Base-by-base conservation (phyloP, 345 rosid genomes). In the Kernera saxatilis region DNA sequence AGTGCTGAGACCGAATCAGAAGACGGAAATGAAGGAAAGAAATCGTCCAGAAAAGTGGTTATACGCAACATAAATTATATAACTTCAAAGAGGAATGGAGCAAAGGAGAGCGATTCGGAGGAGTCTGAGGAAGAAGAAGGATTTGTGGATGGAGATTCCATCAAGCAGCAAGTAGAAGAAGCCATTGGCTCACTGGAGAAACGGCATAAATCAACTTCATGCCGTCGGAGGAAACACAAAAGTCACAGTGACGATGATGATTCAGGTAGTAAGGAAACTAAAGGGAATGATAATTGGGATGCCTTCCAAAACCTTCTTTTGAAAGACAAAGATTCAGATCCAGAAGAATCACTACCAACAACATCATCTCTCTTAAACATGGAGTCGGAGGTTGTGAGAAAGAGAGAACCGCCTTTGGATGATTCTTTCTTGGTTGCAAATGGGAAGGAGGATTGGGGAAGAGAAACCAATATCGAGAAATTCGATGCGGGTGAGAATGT, bases 51-150 rank as follows among this genome's bases (percentile, higher is more conserved):
- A 67, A 91, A 82, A 82, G 97, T 94, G 13, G 95, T 94, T 23
- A 94, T 94, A 52, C 93, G 93, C 69, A 94, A 94, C 72, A 94
- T 94, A 60, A 94, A 94, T 77, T 94, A 94, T 80, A 89, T 94
- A 44, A 84, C 99, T 64, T 91, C 97, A 2, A 84, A 81, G 77
- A 85, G 86, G 68, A 86, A 89, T 67, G 94, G 88, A 70, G 85
- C 81, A 14, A 86, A 64, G 44, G 85, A 61, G 22, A 81, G 84
- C 27, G 52, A 66, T 48, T 85, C 90, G 0, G 90, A 87, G 53
- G 88, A 78, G 39, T 83, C 81, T 51, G 85, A 84, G 17, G 89
- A 85, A 21, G 93, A 84, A 46, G 91, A 80, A 49, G 93, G 80
- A 30, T 82, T 79, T 74, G 79, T 85, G 62, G 84, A 84, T 69